Evolutionary conservation across 257 asterid genomes (phyloP).

Genomic region (Nyctanthes arbortristis): DNA sequence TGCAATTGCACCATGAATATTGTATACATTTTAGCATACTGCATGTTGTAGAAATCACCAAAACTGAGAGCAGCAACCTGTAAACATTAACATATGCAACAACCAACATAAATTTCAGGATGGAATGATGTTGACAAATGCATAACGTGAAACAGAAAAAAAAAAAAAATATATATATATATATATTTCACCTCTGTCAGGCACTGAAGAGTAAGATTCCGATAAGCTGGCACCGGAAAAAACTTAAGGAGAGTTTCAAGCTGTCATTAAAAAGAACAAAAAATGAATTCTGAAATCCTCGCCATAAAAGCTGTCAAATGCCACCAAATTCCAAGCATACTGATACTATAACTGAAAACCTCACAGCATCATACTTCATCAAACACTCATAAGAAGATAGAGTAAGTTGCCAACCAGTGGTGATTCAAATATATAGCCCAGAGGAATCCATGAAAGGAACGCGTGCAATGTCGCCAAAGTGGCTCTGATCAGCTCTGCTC

Average conservation of each 20-base stretch:
- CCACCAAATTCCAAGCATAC: slow-evolving; percentile 6
- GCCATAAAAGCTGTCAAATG: not conserved
- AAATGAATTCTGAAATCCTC: slow-evolving; percentile 13
- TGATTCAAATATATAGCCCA: slow-evolving; percentile 96
- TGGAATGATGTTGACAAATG: slow-evolving; percentile 11
- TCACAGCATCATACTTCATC: slow-evolving; percentile 15
- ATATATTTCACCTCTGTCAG: slow-evolving; percentile 89
- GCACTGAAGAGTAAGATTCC: slow-evolving; percentile 93
- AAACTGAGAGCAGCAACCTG: slow-evolving; percentile 93
- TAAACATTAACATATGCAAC: slow-evolving; percentile 23
- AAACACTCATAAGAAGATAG: slow-evolving; percentile 22
- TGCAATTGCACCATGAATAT: slow-evolving; percentile 86
- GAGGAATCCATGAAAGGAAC: slow-evolving; percentile 97
- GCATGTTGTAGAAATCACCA: slow-evolving; percentile 83
- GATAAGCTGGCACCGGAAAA: slow-evolving; percentile 77
- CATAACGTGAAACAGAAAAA: slow-evolving; percentile 1
- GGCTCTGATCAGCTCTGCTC: slow-evolving; percentile 94
- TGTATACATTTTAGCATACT: slow-evolving; percentile 73
- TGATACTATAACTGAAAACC: not conserved
- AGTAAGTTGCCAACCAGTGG: slow-evolving; percentile 72
- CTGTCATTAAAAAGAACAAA: slow-evolving; percentile 49
- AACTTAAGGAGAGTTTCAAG: slow-evolving; percentile 79
- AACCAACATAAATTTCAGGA: not conserved
- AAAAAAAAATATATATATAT: too few species aligned
- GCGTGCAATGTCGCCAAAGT: slow-evolving; percentile 95